Evolutionary conservation across 768 basidiomycete genomes (phyloP), one percentile per base, ranked within the genome.

Genomic region (Russula lepida): DNA sequence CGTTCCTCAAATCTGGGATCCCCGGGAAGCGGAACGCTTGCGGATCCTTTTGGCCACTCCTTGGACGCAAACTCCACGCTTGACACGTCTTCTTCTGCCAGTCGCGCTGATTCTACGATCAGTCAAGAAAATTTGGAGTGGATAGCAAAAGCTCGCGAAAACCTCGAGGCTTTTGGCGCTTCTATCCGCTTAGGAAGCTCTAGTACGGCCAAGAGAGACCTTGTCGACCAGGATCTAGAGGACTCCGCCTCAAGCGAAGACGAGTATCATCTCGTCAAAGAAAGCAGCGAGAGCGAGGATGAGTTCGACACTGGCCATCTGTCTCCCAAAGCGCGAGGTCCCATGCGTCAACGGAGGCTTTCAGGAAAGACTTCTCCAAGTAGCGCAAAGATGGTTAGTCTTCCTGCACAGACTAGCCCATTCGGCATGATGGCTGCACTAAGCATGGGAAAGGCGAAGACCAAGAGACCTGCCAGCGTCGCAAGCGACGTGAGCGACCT

Each of bases 341-440:
- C 56, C 33, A 46, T 37, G 17, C 59, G 49, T 23, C 68, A 68
- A 27, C 63, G 62, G 15, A 65, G 30, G 13, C 47, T 46, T 48
- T 58, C 60, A 17, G 54, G 52, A 37, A 57, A 54, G 68, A 71
- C 76, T 37, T 65, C 69, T 54, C 59, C 58, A 9, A 73, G 68
- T 11, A 74, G 72, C n/a, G 68, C 74, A 37, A 84, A 79, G 67
- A 79, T 81, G 21, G 81, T 80, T 35, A 79, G 79, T 58, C 71
- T 89, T 19, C 86, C 87, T 2, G 79, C 74, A 44, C 81, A 78
- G 59, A 84, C 84, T 0, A 76, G 80, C 25, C 88, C 89, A 8
- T 85, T 85, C 68, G 89, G 89, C n/a, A 70, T 92, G 60, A 85
- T 92, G 72, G 86, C 85, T n/a, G 76, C 78, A 7, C 72, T 90